Base-by-base conservation (phyloP, 1,284 basidiomycete species). In the Irpex sp. region DNA sequence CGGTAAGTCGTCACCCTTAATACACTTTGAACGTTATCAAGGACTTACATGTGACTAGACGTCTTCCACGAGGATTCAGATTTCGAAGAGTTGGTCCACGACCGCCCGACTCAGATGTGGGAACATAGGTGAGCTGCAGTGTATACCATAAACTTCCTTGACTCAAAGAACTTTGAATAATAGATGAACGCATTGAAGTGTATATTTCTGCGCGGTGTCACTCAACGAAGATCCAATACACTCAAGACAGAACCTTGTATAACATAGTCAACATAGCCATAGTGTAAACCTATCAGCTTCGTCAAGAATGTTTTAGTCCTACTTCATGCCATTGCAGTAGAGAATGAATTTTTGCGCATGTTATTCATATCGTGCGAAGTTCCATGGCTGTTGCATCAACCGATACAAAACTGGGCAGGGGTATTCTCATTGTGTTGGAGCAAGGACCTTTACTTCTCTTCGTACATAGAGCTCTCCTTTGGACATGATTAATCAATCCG, bases 21-120 rank as follows among this genome's bases (percentile, higher is more conserved):
- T 37, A 7, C 11, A 9, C 15, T 15, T 15, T 13, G 26, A 56
- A 15, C 31, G 11, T 56, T 15, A 31, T 9, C 21, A 34, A 34
- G 8, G 13, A 31, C 31, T 31, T 31, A 15, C 26, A 2, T 4
- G 13, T 56, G 34, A 11, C 3, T 58, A 82, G 81, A 83, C 61
- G 76, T 76, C 60, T 83, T 79, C 62, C 78, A 79, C 62, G 81
- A 82, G 63, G 67, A 74, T 59, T 83, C 81, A 3, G 80, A 82
- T 52, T 57, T 49, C 54, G 64, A 65, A 15, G 64, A 65, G 8
- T 38, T 58, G n/a, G 51, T 60, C 2, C 58, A 62, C 19, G 64
- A 58, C 6, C 21, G 15, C 11, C 21, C 54, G 13, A 56, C 26
- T 15, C 11, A 36, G 7, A 56, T 17, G 51, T 54, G 51, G 54